Conservation (phyloP, 148 eudicot genomes). For the Fallopia convolvulus region DNA sequence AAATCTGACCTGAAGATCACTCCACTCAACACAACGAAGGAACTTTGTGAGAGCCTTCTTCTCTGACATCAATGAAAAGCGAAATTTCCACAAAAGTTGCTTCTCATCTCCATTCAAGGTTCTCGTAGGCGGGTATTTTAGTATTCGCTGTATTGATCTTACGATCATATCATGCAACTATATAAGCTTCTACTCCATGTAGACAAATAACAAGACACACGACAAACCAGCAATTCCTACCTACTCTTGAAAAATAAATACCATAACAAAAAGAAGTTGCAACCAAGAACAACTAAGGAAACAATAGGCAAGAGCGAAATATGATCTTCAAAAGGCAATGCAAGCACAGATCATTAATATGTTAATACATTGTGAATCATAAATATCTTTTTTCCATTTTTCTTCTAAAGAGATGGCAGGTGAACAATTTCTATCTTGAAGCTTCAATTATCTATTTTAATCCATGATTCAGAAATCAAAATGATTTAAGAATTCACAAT, state of each 20-base stretch:
- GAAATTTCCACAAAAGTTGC: conserved; percentile 95
- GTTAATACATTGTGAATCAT: background rate
- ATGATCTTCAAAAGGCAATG: background rate
- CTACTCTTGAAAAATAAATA: background rate
- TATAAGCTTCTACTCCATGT: conserved; percentile 5
- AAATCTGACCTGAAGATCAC: conserved; percentile 78
- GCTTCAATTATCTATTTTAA: background rate
- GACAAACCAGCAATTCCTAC: background rate
- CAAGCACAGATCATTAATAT: background rate
- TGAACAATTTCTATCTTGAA: background rate
- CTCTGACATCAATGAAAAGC: conserved; percentile 94
- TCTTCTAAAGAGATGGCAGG: background rate
- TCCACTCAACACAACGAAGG: conserved; percentile 98
- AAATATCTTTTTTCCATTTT: background rate
- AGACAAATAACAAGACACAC: background rate
- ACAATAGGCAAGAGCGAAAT: background rate
- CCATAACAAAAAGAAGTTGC: background rate
- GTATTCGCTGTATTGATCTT: conserved; percentile 84
- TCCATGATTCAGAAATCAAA: background rate
- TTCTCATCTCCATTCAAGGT: conserved; percentile 89
- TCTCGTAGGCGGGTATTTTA: conserved; percentile 93
- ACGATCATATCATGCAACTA: conserved; percentile 17
- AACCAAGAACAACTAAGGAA: background rate
- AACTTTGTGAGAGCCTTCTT: conserved; percentile 93
- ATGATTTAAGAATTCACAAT: background rate